Evolutionary conservation across 2,329 filamentous ascomycete species (phyloP).

Genomic region (Colletotrichum sojae): DNA sequence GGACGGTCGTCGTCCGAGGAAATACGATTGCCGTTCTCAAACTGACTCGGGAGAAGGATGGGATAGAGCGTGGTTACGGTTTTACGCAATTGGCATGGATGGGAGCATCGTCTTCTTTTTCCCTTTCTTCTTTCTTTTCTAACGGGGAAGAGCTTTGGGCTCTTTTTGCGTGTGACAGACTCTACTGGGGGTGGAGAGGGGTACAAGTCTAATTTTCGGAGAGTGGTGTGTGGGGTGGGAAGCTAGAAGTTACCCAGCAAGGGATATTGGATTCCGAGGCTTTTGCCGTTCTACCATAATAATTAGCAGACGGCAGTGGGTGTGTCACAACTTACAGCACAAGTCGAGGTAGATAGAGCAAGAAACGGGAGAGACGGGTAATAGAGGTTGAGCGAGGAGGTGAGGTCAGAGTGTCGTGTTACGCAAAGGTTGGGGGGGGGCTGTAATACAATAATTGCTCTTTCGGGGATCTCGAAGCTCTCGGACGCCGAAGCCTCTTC

Average conservation of each 20-base stretch:
- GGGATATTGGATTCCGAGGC: slow-evolving; percentile 3
- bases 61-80: neutral
- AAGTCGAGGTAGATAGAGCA: neutral
- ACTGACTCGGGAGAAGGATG: neutral
- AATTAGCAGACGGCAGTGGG: neutral
- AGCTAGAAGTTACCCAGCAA: neutral
- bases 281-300: neutral
- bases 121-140: no score
- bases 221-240: slow-evolving; percentile 18
- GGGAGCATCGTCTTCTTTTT: slow-evolving; percentile 7
- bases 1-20: neutral
- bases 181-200: slow-evolving; percentile 15
- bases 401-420: slow-evolving; percentile 25
- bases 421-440: slow-evolving; percentile 8
- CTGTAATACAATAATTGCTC: neutral
- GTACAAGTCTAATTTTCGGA: slow-evolving; percentile 16
- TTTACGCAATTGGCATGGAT: slow-evolving; percentile 1
- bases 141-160: no score
- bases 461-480: slow-evolving; percentile 9
- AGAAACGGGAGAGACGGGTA: neutral
- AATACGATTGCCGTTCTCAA: neutral
- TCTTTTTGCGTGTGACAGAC: neutral
- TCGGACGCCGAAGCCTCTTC: slow-evolving; percentile 20
- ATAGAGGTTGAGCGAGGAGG: neutral
- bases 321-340: neutral